Conservation (phyloP, 345 rosid species). For the Moricandia moricandioides region DNA sequence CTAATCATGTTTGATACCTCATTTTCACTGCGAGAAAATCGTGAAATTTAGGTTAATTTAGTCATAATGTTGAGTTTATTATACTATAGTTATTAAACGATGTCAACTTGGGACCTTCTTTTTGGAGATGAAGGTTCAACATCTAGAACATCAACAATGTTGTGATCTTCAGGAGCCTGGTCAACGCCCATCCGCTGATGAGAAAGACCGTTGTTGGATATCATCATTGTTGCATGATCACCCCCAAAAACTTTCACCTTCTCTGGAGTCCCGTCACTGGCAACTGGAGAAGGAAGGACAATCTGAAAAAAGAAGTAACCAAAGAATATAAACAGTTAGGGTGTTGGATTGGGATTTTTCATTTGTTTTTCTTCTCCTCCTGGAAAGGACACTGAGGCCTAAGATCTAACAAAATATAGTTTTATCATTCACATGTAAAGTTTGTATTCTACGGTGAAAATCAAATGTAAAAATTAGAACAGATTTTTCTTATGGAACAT, state of each 20-base stretch:
- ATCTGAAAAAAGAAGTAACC: conserved; percentile 1
- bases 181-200: background rate
- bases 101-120: conserved; percentile 14
- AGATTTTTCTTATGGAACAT: background rate
- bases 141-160: background rate
- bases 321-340: conserved; percentile 5
- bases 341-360: background rate
- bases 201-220: background rate
- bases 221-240: background rate
- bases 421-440: background rate
- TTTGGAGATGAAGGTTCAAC: background rate
- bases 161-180: background rate
- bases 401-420: background rate
- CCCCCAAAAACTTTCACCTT: background rate
- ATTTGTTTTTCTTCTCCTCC: background rate
- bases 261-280: background rate
- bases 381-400: background rate
- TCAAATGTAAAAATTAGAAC: background rate
- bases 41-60: background rate
- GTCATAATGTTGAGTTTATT: background rate
- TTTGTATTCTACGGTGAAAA: background rate
- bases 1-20: conserved; percentile 16
- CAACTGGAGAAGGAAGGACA: background rate
- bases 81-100: background rate
- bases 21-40: background rate